These are phyloP conservation scores for Penicillium sp. DNA, from an alignment of 2,329 filamentous ascomycete genomes.

Conservation along the genomic window DNA sequence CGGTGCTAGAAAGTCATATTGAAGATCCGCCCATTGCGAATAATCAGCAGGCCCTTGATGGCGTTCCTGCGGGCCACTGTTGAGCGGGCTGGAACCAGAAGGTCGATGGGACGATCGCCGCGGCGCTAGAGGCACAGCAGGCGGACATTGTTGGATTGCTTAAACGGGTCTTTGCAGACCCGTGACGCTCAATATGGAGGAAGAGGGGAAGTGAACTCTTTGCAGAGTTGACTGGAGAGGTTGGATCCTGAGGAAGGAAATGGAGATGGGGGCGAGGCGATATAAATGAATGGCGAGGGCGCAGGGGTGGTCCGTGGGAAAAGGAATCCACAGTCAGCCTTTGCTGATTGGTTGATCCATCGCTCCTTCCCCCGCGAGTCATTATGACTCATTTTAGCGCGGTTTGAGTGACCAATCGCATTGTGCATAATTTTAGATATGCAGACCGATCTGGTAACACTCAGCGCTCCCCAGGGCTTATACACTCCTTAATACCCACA, in stretches of 20 bases:
- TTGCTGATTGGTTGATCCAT: conserved; percentile 11
- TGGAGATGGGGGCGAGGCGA: conserved; percentile 1
- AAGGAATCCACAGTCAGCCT: not conserved
- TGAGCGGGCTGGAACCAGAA: conserved; percentile 19
- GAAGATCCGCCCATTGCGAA: conserved; percentile 17
- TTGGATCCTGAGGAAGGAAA: conserved; percentile 26
- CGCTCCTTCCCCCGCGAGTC: conserved; percentile 14
- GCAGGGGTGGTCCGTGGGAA: conserved; percentile 6
- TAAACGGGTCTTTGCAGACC: conserved; percentile 28
- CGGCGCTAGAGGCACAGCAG: conserved; percentile 20
- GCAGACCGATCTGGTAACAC: not conserved
- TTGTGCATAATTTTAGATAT: not conserved
- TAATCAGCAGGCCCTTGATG: conserved; percentile 19
- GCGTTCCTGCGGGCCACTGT: conserved; percentile 15
- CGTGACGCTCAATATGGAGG: conserved; percentile 15
- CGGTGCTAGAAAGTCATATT: conserved; percentile 14
- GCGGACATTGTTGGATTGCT: conserved; percentile 28
- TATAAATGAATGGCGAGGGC: conserved; percentile 12
- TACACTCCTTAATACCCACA: too few relatives aligned
- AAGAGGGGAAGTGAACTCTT: not conserved
- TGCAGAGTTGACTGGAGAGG: conserved; percentile 13
- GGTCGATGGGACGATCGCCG: conserved; percentile 15
- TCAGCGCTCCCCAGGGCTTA: not conserved
- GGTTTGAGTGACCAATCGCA: conserved; percentile 10
- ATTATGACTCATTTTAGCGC: conserved; percentile 31